A percentile compares a stretch with the other conserved stretches of the same genome.
phyloP scores from a whole-genome alignment of 1,139 yeast genomes.

The Magnusiomyces clavatus region DNA sequence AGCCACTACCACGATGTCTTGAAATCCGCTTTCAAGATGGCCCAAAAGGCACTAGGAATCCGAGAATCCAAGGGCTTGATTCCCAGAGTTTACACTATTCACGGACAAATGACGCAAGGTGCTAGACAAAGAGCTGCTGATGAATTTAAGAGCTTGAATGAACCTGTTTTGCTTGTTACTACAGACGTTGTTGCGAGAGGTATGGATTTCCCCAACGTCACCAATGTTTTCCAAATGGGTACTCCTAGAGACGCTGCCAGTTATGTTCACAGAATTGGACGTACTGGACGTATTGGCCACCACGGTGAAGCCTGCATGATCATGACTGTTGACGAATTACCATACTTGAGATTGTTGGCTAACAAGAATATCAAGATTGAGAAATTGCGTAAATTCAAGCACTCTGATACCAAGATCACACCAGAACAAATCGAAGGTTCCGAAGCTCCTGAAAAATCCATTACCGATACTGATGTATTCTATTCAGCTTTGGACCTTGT shows the following conservation, averaged over 20 bases:
- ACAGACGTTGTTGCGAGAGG: conserved; percentile 97
- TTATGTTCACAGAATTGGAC: conserved; percentile 88
- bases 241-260: conserved; percentile 67
- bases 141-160: conserved; percentile 42
- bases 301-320: conserved; percentile 44
- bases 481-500: conserved; percentile 11
- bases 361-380: conserved; percentile 19
- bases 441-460: background rate
- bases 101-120: conserved; percentile 66
- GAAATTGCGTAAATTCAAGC: conserved; percentile 10
- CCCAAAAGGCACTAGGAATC: background rate
- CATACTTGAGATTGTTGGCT: conserved; percentile 20
- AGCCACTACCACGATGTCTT: conserved; percentile 44
- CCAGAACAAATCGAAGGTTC: conserved; percentile 1
- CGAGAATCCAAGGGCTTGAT: background rate
- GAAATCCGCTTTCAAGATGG: conserved; percentile 15
- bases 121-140: conserved; percentile 53
- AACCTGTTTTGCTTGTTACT: conserved; percentile 58
- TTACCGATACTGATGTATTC: background rate
- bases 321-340: conserved; percentile 23
- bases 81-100: conserved; percentile 36
- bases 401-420: background rate
- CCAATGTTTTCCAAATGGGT: conserved; percentile 74
- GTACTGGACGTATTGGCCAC: conserved; percentile 93
- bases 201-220: conserved; percentile 81